Evolutionary conservation across 345 rosid genomes (phyloP).

Genomic region (Hirschfeldia incana): DNA sequence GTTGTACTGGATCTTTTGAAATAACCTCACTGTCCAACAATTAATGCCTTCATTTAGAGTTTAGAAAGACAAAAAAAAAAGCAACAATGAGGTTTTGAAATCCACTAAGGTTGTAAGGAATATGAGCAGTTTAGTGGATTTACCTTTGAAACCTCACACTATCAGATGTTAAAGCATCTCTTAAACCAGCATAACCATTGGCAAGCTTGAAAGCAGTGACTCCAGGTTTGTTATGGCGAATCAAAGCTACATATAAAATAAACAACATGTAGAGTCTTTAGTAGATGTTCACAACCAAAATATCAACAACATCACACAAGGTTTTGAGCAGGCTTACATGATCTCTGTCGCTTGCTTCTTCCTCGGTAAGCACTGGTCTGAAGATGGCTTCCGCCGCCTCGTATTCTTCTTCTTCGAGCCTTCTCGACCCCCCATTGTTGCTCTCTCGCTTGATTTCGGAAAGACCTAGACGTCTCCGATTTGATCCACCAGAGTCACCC

Average conservation of each 20-base stretch:
- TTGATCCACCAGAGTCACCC: too few species aligned
- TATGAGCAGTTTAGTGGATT: not conserved
- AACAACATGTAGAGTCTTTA: not conserved
- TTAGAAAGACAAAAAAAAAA: not conserved
- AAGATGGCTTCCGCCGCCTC: conserved; percentile 59
- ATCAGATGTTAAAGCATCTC: conserved; percentile 77
- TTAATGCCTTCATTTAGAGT: conserved; percentile 42
- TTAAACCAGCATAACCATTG: conserved; percentile 78
- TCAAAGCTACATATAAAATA: conserved; percentile 59
- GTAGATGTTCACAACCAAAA: not conserved
- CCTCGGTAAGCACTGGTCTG: conserved; percentile 87
- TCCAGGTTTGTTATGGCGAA: conserved; percentile 82
- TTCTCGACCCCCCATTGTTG: conserved; percentile 37
- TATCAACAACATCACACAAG: not conserved
- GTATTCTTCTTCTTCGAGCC: conserved; percentile 66
- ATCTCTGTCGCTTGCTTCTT: conserved; percentile 74
- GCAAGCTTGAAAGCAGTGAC: conserved; percentile 80
- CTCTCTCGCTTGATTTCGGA: conserved; percentile 61
- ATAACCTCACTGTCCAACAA: conserved; percentile 77
- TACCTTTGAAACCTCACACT: conserved; percentile 86
- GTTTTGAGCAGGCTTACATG: conserved; percentile 56
- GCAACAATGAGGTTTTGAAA: not conserved
- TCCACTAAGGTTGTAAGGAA: not conserved
- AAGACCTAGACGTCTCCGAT: too few species aligned
- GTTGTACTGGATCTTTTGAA: conserved; percentile 42